A percentile compares a stretch with the other conserved stretches of the same genome.
Evolutionary conservation across 2,329 filamentous ascomycete species (phyloP).

Genomic region (Ceratocystis destructans): DNA sequence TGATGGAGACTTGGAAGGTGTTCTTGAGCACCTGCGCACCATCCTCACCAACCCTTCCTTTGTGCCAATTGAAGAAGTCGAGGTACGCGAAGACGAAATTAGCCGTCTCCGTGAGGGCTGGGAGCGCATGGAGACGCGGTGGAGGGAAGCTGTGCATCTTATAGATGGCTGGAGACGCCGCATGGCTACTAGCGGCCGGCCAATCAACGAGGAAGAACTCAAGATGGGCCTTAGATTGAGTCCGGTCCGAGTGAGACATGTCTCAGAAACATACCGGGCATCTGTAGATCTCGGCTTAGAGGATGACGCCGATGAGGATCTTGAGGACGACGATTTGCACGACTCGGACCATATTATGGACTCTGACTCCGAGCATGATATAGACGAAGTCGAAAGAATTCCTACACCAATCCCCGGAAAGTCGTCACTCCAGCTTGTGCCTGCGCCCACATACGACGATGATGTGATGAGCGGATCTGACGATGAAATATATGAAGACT

Average conservation of each 20-base stretch:
- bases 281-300: slow-evolving; percentile 19
- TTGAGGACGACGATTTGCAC: slow-evolving; percentile 9
- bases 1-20: slow-evolving; percentile 56
- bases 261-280: slow-evolving; percentile 33
- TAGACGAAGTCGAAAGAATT: slow-evolving; percentile 20
- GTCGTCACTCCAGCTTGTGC: slow-evolving; percentile 14
- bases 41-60: slow-evolving; percentile 93
- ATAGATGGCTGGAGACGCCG: slow-evolving; percentile 86
- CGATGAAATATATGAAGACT: slow-evolving; percentile 30
- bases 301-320: slow-evolving; percentile 20
- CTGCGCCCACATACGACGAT: slow-evolving; percentile 15
- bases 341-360: slow-evolving; percentile 6
- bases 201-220: slow-evolving; percentile 54
- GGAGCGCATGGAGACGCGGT: slow-evolving; percentile 84
- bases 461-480: slow-evolving; percentile 25
- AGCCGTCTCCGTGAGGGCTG: slow-evolving; percentile 67
- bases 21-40: slow-evolving; percentile 67
- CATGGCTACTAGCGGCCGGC: slow-evolving; percentile 56
- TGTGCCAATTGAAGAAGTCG: slow-evolving; percentile 86
- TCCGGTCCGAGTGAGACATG: slow-evolving; percentile 42
- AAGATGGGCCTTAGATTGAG: slow-evolving; percentile 54
- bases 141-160: slow-evolving; percentile 77
- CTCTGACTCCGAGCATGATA: slow-evolving; percentile 28
- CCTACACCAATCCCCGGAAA: slow-evolving; percentile 5
- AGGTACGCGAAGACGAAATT: slow-evolving; percentile 86